Conservation (phyloP, 1,284 basidiomycete genomes). For the Neonothopanus nambi region DNA sequence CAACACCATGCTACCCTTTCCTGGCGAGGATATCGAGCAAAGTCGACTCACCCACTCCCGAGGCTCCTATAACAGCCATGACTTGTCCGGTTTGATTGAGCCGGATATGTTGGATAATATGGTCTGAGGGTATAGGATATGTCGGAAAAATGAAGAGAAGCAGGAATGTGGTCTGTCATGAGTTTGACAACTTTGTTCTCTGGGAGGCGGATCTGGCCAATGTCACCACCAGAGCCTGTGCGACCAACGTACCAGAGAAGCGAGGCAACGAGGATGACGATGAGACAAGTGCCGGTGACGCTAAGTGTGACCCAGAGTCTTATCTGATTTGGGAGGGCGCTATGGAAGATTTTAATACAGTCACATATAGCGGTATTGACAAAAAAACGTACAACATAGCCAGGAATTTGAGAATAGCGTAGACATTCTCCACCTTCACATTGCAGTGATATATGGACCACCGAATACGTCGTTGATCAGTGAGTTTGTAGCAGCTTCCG, state of each 20-base stretch:
- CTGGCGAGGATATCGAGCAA: conserved; percentile 94
- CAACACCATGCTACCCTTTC: conserved; percentile 81
- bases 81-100: conserved; percentile 85
- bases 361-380: not conserved
- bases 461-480: conserved; percentile 94
- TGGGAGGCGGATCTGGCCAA: conserved; percentile 78
- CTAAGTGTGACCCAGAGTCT: conserved; percentile 85
- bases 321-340: conserved; percentile 79
- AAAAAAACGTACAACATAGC: conserved; percentile 69
- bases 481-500: conserved; percentile 95
- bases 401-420: conserved; percentile 92
- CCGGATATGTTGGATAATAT: conserved; percentile 85
- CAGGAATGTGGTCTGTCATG: conserved; percentile 93
- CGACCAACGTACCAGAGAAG: conserved; percentile 87
- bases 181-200: conserved; percentile 81
- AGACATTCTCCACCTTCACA: conserved; percentile 94
- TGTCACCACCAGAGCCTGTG: conserved; percentile 64
- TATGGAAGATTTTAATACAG: conserved; percentile 28
- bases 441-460: conserved; percentile 85
- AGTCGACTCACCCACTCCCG: conserved; percentile 95
- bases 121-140: conserved; percentile 77
- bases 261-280: conserved; percentile 60
- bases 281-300: conserved; percentile 73
- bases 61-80: conserved; percentile 95
- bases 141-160: conserved; percentile 85